These are phyloP conservation scores for Isatis tinctoria DNA, from an alignment of 345 rosid genomes.

Conservation along the genomic window DNA sequence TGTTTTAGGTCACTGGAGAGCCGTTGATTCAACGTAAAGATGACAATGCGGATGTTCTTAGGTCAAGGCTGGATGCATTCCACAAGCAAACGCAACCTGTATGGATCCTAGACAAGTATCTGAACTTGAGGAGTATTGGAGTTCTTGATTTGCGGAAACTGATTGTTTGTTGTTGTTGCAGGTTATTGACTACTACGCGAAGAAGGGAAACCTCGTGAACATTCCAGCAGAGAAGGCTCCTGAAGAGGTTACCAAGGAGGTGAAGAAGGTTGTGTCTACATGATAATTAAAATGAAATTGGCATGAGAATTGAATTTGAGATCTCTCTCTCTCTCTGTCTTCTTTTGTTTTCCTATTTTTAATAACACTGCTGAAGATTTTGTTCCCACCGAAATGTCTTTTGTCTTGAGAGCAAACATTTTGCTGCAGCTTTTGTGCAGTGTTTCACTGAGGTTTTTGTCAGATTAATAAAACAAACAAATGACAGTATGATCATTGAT, in stretches of 20 bases:
- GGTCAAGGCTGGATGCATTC: conserved; percentile 80
- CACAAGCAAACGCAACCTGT: conserved; percentile 92
- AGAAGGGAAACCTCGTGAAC: conserved; percentile 62
- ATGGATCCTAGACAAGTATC: neutral
- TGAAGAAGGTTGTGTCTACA: conserved; percentile 66
- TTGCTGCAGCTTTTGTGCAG: conserved; percentile 25
- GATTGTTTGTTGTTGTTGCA: conserved; percentile 19
- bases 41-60: conserved; percentile 86
- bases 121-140: neutral
- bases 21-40: conserved; percentile 91
- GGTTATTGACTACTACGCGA: conserved; percentile 79
- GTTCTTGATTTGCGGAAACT: neutral
- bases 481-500: neutral
- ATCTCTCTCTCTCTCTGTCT: neutral
- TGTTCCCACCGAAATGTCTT: conserved; percentile 2
- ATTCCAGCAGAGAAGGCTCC: conserved; percentile 86
- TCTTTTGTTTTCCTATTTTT: neutral
- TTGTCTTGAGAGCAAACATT: conserved; percentile 10
- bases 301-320: neutral
- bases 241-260: conserved; percentile 63
- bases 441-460: conserved; percentile 4
- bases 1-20: conserved; percentile 74
- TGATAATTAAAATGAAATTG: neutral
- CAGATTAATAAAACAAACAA: neutral
- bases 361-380: neutral